Conservation (phyloP, 768 basidiomycete genomes). For the Boletus pseudo-olivaceus region DNA sequence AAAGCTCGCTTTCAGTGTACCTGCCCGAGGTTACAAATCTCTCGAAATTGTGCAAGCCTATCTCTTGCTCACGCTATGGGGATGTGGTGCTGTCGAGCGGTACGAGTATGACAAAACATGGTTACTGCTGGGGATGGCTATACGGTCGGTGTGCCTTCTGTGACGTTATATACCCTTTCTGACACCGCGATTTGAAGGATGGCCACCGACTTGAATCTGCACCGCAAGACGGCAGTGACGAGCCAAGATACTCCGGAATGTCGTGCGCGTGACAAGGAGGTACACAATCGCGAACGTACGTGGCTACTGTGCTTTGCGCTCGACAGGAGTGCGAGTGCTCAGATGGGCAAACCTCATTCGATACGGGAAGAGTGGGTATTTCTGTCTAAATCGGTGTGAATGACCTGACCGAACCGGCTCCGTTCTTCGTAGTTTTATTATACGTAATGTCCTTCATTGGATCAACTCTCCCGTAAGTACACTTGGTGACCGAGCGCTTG, state of each 20-base stretch:
- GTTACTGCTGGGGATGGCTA: slow-evolving; percentile 83
- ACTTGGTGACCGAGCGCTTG: slow-evolving; percentile 64
- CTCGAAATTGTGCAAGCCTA: slow-evolving; percentile 96
- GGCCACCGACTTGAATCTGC: slow-evolving; percentile 94
- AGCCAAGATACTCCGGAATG: slow-evolving; percentile 76
- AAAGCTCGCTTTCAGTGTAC: slow-evolving; percentile 84
- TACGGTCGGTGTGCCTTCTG: slow-evolving; percentile 47
- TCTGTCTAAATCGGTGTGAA: not conserved
- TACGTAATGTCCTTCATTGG: slow-evolving; percentile 80
- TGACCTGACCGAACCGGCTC: not conserved
- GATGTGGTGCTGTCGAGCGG: slow-evolving; percentile 90
- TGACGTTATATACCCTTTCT: not conserved
- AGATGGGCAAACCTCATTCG: slow-evolving; percentile 94
- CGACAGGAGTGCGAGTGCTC: slow-evolving; percentile 87
- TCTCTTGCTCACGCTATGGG: slow-evolving; percentile 83
- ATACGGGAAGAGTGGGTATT: slow-evolving; percentile 86
- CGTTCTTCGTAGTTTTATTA: slow-evolving; percentile 60
- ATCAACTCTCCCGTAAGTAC: slow-evolving; percentile 60
- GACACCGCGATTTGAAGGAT: slow-evolving; percentile 49
- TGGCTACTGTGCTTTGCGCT: slow-evolving; percentile 88
- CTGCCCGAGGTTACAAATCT: slow-evolving; percentile 86
- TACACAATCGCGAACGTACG: slow-evolving; percentile 91
- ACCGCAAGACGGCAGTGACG: slow-evolving; percentile 69
- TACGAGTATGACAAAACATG: slow-evolving; percentile 97
- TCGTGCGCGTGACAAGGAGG: slow-evolving; percentile 72